A percentile compares a stretch with the other conserved stretches of the same genome.
Evolutionary conservation across 1,284 basidiomycete genomes (phyloP).

Genomic region (Leccinum fallax): DNA sequence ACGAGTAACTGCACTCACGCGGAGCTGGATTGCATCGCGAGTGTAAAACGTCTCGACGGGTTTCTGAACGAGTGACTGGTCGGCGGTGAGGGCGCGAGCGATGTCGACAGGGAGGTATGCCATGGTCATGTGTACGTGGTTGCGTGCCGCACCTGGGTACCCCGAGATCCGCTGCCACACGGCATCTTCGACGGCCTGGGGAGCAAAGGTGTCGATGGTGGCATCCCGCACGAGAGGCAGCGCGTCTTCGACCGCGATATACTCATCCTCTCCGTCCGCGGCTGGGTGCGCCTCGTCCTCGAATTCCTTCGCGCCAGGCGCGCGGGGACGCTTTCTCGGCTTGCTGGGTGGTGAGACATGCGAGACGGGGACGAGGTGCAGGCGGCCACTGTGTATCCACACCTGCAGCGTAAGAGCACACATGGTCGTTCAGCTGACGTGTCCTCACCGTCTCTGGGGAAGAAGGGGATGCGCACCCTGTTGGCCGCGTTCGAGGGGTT

Average conservation of each 20-base stretch:
- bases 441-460: constrained; percentile 35
- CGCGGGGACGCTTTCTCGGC: constrained; percentile 49
- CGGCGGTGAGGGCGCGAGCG: constrained; percentile 65
- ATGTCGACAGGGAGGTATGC: constrained; percentile 82
- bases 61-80: constrained; percentile 78
- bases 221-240: constrained; percentile 62
- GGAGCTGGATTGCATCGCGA: constrained; percentile 83
- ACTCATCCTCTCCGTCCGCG: constrained; percentile 51
- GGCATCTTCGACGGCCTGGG: constrained; percentile 56
- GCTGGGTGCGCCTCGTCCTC: constrained; percentile 52
- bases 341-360: constrained; percentile 68
- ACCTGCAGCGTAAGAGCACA: constrained; percentile 55
- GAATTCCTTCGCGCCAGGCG: constrained; percentile 43
- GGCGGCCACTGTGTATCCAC: constrained; percentile 82
- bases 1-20: constrained; percentile 52
- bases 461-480: constrained; percentile 63
- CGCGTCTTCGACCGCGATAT: constrained; percentile 67
- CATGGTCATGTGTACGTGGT: constrained; percentile 80
- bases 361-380: constrained; percentile 85
- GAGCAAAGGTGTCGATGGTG: constrained; percentile 56
- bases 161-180: constrained; percentile 71
- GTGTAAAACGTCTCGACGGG: constrained; percentile 93
- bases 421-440: constrained; percentile 32
- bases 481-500: constrained; percentile 89
- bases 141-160: constrained; percentile 71